A percentile compares a stretch with the other conserved stretches of the same genome.
These are phyloP conservation scores for Phialemoniopsis sp. DNA, from an alignment of 2,329 filamentous ascomycete species.

Conservation along the genomic window DNA sequence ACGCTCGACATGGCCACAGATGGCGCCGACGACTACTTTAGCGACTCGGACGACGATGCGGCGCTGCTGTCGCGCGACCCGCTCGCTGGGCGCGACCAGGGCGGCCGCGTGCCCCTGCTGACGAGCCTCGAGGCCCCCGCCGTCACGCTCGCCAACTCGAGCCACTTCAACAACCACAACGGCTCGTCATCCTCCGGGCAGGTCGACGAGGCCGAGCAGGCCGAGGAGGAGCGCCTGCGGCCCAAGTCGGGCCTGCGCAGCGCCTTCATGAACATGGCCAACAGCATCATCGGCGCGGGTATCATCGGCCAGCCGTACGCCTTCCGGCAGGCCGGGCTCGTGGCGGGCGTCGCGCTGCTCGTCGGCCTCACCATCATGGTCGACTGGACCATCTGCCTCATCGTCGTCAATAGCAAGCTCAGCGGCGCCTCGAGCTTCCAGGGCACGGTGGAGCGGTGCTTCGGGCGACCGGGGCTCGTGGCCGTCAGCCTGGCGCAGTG, in stretches of 20 bases:
- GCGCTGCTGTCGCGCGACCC: constrained; percentile 26
- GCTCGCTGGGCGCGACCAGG: constrained; percentile 31
- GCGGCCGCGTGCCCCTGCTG: constrained; percentile 69
- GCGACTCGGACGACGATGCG: constrained; percentile 18
- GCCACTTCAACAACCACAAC: too few relatives aligned
- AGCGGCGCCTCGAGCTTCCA: constrained; percentile 93
- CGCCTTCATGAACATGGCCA: constrained; percentile 99
- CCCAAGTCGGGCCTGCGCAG: constrained; percentile 82
- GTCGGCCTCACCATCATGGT: constrained; percentile 76
- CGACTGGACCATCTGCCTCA: constrained; percentile 97
- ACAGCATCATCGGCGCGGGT: constrained; percentile 84
- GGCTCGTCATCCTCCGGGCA: too few relatives aligned
- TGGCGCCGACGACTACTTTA: constrained; percentile 20
- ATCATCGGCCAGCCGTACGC: constrained; percentile 90
- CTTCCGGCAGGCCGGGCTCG: constrained; percentile 84
- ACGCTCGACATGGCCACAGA: constrained; percentile 10
- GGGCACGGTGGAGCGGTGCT: constrained; percentile 92
- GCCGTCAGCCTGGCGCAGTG: constrained; percentile 90
- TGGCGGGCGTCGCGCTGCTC: constrained; percentile 75
- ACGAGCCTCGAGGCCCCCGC: constrained; percentile 82
- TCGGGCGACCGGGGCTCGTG: constrained; percentile 80
- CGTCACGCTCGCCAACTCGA: constrained; percentile 59
- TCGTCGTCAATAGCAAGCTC: constrained; percentile 96
- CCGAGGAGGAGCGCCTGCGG: constrained; percentile 52
- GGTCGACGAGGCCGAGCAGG: constrained; percentile 28